These are phyloP conservation scores for Metarhizium sp. DNA, from an alignment of 2,329 filamentous ascomycete genomes.

Conservation along the genomic window DNA sequence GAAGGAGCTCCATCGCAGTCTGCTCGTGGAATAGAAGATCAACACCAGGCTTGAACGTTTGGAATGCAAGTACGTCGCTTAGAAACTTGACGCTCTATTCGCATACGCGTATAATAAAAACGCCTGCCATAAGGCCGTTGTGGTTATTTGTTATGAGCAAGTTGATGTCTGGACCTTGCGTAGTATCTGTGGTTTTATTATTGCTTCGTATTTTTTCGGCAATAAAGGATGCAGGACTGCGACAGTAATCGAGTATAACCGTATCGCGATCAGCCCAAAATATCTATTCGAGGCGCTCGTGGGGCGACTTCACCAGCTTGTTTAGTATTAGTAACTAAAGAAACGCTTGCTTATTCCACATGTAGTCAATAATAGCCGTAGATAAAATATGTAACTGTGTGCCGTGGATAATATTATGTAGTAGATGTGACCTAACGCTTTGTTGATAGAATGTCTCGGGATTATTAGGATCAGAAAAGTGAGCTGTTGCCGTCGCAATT, in stretches of 20 bases:
- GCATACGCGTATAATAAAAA: constrained; percentile 11
- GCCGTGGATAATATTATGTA: too few relatives aligned
- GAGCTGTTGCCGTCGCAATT: too few relatives aligned
- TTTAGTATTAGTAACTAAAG: constrained; percentile 1
- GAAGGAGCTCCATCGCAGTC: constrained; percentile 11
- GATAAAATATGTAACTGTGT: too few relatives aligned
- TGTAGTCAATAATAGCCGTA: too few relatives aligned
- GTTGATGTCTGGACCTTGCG: background rate
- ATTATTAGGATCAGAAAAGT: too few relatives aligned
- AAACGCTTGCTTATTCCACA: background rate
- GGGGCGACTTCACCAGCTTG: constrained; percentile 8
- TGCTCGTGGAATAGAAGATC: constrained; percentile 10
- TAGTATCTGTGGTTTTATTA: background rate
- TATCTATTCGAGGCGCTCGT: constrained; percentile 10
- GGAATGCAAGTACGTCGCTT: constrained; percentile 9
- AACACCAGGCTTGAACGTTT: constrained; percentile 7
- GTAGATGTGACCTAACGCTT: too few relatives aligned
- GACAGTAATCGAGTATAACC: constrained; percentile 11
- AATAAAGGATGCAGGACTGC: constrained; percentile 5
- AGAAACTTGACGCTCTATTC: constrained; percentile 11
- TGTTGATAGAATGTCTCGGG: too few relatives aligned
- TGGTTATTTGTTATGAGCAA: constrained; percentile 9
- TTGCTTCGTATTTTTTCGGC: background rate
- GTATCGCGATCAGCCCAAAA: constrained; percentile 13
- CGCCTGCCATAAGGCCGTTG: constrained; percentile 13